Evolutionary conservation across 768 basidiomycete species (phyloP).

Genomic region (Boletus reticuloceps): DNA sequence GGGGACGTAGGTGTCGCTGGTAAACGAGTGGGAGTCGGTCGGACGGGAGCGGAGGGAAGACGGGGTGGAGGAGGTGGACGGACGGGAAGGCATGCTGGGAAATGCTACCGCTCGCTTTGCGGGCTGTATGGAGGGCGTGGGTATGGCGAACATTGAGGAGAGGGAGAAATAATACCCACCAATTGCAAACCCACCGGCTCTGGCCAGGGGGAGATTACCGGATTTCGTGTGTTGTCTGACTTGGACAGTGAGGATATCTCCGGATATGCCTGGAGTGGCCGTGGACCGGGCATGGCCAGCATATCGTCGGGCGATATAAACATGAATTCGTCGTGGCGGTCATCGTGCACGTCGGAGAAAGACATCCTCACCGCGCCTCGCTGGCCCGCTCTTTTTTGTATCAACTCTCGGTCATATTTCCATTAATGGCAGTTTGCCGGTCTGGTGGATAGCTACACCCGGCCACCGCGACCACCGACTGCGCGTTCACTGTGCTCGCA

Average conservation of each 20-base stretch:
- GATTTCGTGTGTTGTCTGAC: slow-evolving; percentile 1
- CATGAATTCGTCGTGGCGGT: slow-evolving; percentile 10
- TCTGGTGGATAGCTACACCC: background rate
- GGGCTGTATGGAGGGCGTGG: slow-evolving; percentile 14
- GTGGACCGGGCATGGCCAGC: background rate
- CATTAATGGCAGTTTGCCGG: slow-evolving; percentile 12
- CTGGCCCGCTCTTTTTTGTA: background rate
- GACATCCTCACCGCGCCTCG: slow-evolving; percentile 10
- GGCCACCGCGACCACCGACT: slow-evolving; percentile 16
- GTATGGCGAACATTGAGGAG: background rate
- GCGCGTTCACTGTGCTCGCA: background rate
- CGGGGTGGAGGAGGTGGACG: slow-evolving; percentile 34
- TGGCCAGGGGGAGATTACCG: slow-evolving; percentile 21
- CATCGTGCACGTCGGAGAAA: slow-evolving; percentile 1
- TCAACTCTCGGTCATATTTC: background rate
- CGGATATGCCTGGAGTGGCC: slow-evolving; percentile 8
- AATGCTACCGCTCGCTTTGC: slow-evolving; percentile 22
- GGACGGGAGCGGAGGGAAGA: slow-evolving; percentile 26
- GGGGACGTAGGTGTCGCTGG: slow-evolving; percentile 27
- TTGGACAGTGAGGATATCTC: background rate
- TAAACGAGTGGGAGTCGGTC: slow-evolving; percentile 29
- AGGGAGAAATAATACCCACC: background rate
- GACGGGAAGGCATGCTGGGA: slow-evolving; percentile 30
- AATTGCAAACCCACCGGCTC: too few relatives aligned
- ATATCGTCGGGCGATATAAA: slow-evolving; percentile 8